Conservation (phyloP, 768 basidiomycete species). For the Termitomyces sp. region DNA sequence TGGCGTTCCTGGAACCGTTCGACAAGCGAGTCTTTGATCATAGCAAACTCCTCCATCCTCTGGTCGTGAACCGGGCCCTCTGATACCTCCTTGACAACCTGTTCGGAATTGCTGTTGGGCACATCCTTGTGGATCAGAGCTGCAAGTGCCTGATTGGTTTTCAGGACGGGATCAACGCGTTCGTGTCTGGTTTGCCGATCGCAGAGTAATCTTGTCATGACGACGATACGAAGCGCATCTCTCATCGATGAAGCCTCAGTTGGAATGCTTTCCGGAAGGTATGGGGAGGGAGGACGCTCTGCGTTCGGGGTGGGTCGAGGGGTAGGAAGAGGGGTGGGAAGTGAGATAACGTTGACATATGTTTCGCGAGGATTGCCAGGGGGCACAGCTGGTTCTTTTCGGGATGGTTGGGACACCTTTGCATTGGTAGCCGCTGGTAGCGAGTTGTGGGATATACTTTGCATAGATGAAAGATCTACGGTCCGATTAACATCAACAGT, state of each 20-base stretch:
- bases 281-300: slow-evolving; percentile 4
- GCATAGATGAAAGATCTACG: neutral
- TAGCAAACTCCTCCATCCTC: slow-evolving; percentile 31
- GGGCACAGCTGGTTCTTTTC: neutral
- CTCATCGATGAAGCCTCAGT: slow-evolving; percentile 38
- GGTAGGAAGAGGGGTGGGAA: slow-evolving; percentile 8
- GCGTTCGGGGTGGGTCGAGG: slow-evolving; percentile 3
- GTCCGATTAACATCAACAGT: neutral
- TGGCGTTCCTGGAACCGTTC: slow-evolving; percentile 52
- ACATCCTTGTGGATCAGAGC: slow-evolving; percentile 23
- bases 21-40: slow-evolving; percentile 43
- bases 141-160: slow-evolving; percentile 49
- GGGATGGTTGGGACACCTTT: neutral
- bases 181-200: slow-evolving; percentile 61
- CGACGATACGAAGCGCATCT: slow-evolving; percentile 60
- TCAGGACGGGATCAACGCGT: slow-evolving; percentile 56
- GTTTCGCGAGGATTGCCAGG: neutral
- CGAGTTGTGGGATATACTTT: neutral
- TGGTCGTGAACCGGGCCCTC: slow-evolving; percentile 27
- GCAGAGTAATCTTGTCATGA: slow-evolving; percentile 53
- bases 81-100: slow-evolving; percentile 44
- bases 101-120: slow-evolving; percentile 30
- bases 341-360: neutral
- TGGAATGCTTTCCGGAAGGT: slow-evolving; percentile 29
- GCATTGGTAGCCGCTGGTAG: neutral